phyloP scores from a whole-genome alignment of 2,329 filamentous ascomycete species.

The Pseudogymnoascus sp. region DNA sequence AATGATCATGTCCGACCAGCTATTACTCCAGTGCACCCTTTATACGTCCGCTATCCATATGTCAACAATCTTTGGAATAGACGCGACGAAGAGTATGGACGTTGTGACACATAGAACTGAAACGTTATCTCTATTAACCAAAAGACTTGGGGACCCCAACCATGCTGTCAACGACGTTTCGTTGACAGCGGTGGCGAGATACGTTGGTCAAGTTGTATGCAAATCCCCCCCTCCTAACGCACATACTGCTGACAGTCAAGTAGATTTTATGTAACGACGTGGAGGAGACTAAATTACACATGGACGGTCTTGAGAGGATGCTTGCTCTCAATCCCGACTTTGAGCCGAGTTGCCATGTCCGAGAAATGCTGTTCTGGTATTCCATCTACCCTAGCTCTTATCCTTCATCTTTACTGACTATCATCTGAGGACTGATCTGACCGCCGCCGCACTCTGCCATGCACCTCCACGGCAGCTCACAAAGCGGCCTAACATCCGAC shows the following conservation, averaged over 20 bases:
- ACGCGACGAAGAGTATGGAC: slow-evolving; percentile 3
- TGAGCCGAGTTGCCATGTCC: background rate
- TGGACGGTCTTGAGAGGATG: slow-evolving; percentile 8
- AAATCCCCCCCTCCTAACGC: background rate
- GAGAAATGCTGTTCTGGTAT: slow-evolving; percentile 12
- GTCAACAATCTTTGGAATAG: slow-evolving; percentile 9
- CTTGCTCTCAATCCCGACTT: background rate
- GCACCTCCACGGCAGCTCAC: background rate
- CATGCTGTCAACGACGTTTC: slow-evolving; percentile 4
- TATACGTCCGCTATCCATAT: slow-evolving; percentile 4
- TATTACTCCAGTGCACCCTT: background rate
- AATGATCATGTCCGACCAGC: slow-evolving; percentile 9
- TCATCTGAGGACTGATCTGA: slow-evolving; percentile 5
- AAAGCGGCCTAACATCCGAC: slow-evolving; percentile 6
- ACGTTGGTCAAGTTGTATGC: slow-evolving; percentile 10
- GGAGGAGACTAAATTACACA: slow-evolving; percentile 6
- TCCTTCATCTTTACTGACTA: background rate
- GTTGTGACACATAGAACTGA: background rate
- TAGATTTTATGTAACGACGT: slow-evolving; percentile 5
- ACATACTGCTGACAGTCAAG: background rate
- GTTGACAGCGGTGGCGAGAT: slow-evolving; percentile 1
- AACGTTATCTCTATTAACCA: background rate
- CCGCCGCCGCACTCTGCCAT: background rate
- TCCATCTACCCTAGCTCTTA: background rate
- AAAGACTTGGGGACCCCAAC: slow-evolving; percentile 1